A percentile compares a stretch with the other conserved stretches of the same genome.
Evolutionary conservation across 768 basidiomycete species (phyloP).

Genomic region (Russula sp.): DNA sequence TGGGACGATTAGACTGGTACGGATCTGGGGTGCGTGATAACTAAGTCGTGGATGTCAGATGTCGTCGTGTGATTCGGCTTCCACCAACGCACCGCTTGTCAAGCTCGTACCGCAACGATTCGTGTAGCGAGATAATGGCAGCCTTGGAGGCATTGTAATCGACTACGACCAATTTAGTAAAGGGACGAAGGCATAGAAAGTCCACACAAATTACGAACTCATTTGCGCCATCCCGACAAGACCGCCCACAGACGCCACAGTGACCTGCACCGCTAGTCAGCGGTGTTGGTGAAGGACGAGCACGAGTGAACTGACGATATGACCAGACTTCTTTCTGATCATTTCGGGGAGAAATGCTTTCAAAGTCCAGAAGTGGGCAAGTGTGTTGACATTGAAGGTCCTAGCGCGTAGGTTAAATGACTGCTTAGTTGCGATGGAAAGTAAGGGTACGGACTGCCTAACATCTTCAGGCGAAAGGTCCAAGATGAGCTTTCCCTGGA

Average conservation of each 20-base stretch:
- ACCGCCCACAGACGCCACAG: slow-evolving; percentile 70
- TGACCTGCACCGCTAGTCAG: slow-evolving; percentile 44
- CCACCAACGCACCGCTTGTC: slow-evolving; percentile 55
- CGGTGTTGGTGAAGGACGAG: not conserved
- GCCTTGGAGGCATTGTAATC: slow-evolving; percentile 94
- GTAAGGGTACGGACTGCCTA: slow-evolving; percentile 51
- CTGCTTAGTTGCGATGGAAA: not conserved
- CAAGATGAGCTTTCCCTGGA: slow-evolving; percentile 80
- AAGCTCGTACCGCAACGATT: slow-evolving; percentile 83
- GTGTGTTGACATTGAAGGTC: slow-evolving; percentile 83
- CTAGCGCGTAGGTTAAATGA: slow-evolving; percentile 36
- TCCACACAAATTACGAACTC: slow-evolving; percentile 43
- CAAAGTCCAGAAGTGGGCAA: slow-evolving; percentile 87
- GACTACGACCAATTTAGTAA: slow-evolving; percentile 37
- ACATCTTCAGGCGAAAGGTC: slow-evolving; percentile 77
- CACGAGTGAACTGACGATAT: slow-evolving; percentile 56
- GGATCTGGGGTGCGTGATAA: slow-evolving; percentile 69
- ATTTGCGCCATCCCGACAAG: slow-evolving; percentile 66
- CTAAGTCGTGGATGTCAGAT: slow-evolving; percentile 31
- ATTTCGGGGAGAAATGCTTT: slow-evolving; percentile 91
- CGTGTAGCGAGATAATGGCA: slow-evolving; percentile 73
- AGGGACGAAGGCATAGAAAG: not conserved
- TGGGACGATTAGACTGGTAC: slow-evolving; percentile 83
- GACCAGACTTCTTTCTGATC: slow-evolving; percentile 71
- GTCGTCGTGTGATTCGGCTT: slow-evolving; percentile 7